These are phyloP conservation scores for Triglochin maritima DNA, from an alignment of 106 monocot species.

Conservation along the genomic window DNA sequence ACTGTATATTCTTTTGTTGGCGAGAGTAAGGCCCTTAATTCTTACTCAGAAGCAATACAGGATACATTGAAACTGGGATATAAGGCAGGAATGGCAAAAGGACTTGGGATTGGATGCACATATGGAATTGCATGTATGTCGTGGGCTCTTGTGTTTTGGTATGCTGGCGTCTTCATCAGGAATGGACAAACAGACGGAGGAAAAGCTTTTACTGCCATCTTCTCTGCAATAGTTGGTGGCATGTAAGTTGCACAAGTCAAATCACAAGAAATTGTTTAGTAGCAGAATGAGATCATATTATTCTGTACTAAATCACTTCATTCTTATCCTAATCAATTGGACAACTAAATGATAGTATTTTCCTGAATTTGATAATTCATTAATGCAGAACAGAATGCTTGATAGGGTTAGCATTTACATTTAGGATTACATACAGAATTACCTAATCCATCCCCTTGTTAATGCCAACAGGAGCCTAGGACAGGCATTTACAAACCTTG, in stretches of 20 bases:
- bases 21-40: conserved; percentile 62
- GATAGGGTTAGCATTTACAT: not conserved
- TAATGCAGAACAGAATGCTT: too few species aligned
- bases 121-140: conserved; percentile 97
- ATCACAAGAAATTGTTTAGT: not conserved
- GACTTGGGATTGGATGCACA: conserved; percentile 90
- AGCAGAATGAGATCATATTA: too few species aligned
- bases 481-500: conserved; percentile 90
- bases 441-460: not conserved
- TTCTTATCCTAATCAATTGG: too few species aligned
- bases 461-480: conserved; percentile 68
- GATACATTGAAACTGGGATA: conserved; percentile 85
- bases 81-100: conserved; percentile 99
- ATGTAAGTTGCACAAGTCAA: conserved; percentile 46
- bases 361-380: too few species aligned
- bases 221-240: conserved; percentile 99
- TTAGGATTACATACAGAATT: not conserved
- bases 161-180: conserved; percentile 93
- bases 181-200: conserved; percentile 98
- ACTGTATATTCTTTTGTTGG: conserved; percentile 93
- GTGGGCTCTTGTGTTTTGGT: conserved; percentile 98
- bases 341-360: too few species aligned
- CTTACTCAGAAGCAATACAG: conserved; percentile 97
- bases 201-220: conserved; percentile 97
- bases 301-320: too few species aligned